These are phyloP conservation scores for Sistotremastrum niveocremeum DNA, from an alignment of 768 basidiomycete genomes.

Conservation along the genomic window DNA sequence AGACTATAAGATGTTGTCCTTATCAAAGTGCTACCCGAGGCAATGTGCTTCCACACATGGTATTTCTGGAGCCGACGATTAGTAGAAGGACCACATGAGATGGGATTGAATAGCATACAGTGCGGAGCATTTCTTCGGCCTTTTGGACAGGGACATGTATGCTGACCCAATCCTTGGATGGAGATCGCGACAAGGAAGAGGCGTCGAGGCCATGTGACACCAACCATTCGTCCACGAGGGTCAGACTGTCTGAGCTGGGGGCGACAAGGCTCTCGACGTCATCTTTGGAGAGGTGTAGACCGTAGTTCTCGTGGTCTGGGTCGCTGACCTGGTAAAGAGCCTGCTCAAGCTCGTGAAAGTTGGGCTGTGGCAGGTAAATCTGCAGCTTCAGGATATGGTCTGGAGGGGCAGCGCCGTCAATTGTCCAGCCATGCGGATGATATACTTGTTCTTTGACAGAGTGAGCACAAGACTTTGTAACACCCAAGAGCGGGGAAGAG, in stretches of 20 bases:
- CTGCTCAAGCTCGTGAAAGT: slow-evolving; percentile 11
- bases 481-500: slow-evolving; percentile 5
- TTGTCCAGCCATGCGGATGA: slow-evolving; percentile 36
- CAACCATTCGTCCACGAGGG: slow-evolving; percentile 50
- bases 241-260: slow-evolving; percentile 39
- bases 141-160: slow-evolving; percentile 41
- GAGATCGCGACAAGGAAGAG: slow-evolving; percentile 35
- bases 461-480: slow-evolving; percentile 6
- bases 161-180: slow-evolving; percentile 58
- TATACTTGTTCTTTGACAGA: slow-evolving; percentile 17
- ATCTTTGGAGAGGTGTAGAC: slow-evolving; percentile 40
- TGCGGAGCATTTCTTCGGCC: slow-evolving; percentile 60
- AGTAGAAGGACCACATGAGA: not conserved
- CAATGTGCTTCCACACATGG: slow-evolving; percentile 42
- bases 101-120: slow-evolving; percentile 26
- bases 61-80: slow-evolving; percentile 33
- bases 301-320: slow-evolving; percentile 15
- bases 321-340: slow-evolving; percentile 13
- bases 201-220: slow-evolving; percentile 37
- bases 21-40: slow-evolving; percentile 39
- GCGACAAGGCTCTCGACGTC: slow-evolving; percentile 50
- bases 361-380: slow-evolving; percentile 12
- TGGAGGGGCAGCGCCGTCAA: slow-evolving; percentile 27
- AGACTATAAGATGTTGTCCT: slow-evolving; percentile 62
- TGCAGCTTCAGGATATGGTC: slow-evolving; percentile 39